phyloP scores from a whole-genome alignment of 805 yeast species.

The Candida tibetensis region DNA sequence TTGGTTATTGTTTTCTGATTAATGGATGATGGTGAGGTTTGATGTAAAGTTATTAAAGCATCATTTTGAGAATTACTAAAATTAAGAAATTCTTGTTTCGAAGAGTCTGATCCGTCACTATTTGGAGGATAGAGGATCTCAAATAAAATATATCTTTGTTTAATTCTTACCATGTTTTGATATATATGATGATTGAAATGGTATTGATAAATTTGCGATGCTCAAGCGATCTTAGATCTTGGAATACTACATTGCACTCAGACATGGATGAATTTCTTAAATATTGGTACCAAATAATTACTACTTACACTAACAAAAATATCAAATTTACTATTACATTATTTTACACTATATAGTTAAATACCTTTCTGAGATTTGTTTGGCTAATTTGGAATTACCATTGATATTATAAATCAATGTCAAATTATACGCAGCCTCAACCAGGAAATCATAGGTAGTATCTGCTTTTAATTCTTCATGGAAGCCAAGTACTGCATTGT shows the following conservation, averaged over 20 bases:
- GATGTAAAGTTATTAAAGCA: constrained; percentile 48
- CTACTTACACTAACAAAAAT: too few species aligned
- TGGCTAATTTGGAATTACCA: constrained; percentile 69
- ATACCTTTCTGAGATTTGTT: constrained; percentile 61
- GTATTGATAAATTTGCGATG: not conserved
- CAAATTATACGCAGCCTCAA: constrained; percentile 85
- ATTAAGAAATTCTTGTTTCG: constrained; percentile 15
- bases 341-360: constrained; percentile 41
- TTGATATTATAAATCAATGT: constrained; percentile 69
- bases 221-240: not conserved
- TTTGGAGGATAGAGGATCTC: constrained; percentile 67
- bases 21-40: constrained; percentile 47
- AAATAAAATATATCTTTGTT: constrained; percentile 79
- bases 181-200: not conserved
- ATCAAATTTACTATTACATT: constrained; percentile 1
- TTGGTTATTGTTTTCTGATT: constrained; percentile 50
- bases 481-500: constrained; percentile 59
- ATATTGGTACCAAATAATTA: too few species aligned
- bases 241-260: too few species aligned
- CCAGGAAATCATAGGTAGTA: constrained; percentile 52
- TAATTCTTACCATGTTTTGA: constrained; percentile 74
- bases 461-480: constrained; percentile 41
- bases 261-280: not conserved
- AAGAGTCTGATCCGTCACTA: constrained; percentile 8
- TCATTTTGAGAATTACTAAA: constrained; percentile 32